Percentiles rank a stretch among this genome's conserved stretches.
These are phyloP conservation scores for Trypanosoma theileri DNA, from an alignment of 208 protist species.

Conservation along the genomic window DNA sequence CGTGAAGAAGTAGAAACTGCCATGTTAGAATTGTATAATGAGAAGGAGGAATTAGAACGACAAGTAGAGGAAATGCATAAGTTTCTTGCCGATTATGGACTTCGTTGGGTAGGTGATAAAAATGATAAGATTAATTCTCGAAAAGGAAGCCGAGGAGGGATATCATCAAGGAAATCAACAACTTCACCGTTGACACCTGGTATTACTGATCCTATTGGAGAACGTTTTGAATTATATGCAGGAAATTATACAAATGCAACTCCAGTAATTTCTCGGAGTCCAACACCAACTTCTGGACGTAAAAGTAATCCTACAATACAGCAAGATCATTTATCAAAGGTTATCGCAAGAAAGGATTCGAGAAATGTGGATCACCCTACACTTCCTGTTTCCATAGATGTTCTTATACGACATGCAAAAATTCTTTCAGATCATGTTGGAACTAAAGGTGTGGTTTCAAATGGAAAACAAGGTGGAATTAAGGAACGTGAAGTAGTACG, in stretches of 20 bases:
- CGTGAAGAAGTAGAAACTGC: slow-evolving; percentile 69
- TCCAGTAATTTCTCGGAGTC: slow-evolving; percentile 15
- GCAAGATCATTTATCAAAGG: slow-evolving; percentile 1
- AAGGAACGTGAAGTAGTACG: slow-evolving; percentile 76
- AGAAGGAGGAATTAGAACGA: slow-evolving; percentile 64
- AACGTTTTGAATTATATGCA: slow-evolving; percentile 45
- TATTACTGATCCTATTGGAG: neutral
- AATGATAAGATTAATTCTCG: neutral
- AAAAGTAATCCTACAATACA: slow-evolving; percentile 12
- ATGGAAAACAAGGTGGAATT: slow-evolving; percentile 64
- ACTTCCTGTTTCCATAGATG: slow-evolving; percentile 49
- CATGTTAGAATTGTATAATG: slow-evolving; percentile 68
- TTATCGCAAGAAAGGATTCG: neutral
- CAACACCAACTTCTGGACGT: neutral
- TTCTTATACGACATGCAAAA: slow-evolving; percentile 68
- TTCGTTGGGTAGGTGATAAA: slow-evolving; percentile 34
- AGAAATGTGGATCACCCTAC: neutral
- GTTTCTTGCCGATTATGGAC: slow-evolving; percentile 53
- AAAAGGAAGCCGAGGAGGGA: neutral
- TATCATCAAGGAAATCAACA: slow-evolving; percentile 15
- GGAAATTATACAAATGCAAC: slow-evolving; percentile 31
- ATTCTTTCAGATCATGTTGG: slow-evolving; percentile 89
- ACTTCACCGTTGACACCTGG: neutral
- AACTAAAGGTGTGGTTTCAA: slow-evolving; percentile 58
- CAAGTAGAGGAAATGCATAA: slow-evolving; percentile 44